Base-by-base conservation (phyloP, 768 basidiomycete species). In the Suillus lakei region DNA sequence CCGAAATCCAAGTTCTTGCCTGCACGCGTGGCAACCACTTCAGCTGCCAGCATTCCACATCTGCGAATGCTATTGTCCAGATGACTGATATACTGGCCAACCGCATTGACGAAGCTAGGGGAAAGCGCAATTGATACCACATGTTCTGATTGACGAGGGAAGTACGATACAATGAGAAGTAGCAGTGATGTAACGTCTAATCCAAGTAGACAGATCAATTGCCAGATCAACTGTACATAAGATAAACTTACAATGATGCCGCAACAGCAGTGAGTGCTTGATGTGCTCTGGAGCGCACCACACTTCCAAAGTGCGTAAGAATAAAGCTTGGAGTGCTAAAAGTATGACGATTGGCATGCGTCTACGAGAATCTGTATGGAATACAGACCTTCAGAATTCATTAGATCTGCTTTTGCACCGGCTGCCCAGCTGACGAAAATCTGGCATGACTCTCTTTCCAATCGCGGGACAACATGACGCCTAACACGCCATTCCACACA, bases 1-100 rank as follows among this genome's bases (percentile, higher is more conserved):
- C 86, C 89, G 68, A 99, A 98, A 64, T 87, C 82, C 26, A 98
- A 81, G 56, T 83, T 84, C 73, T 91, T 91, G 7, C 88, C 85
- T 16, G 82, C 82, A 32, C 81, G 80, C 6, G 81, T 79, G 1
- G 94, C 92, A 10, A 91, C 84, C 21, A 91, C 81, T 77, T 99
- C 97, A 0, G 93, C 97, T 0, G 87, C 88, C 39, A 98, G 84
- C 95, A 99, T 97, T 4, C 98, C 98, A 69, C 95, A 92, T 30
- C 90, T 85, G 4, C 97, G 89, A 23, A 98, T 84, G 4, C 88
- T 82, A 1, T 81, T 77, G 61, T 97, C 94, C 7, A 89, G 78
- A 76, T 97, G 94, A 1, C 83, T 83, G 53, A 99, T 87, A 72
- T 98, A 98, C 6, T 78, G 76, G 7, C 89, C 86, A 54, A 98